Percentiles rank a stretch among this genome's conserved stretches.
Evolutionary conservation across 495 filamentous ascomycete species (phyloP).

Genomic region (Terfezia boudieri): DNA sequence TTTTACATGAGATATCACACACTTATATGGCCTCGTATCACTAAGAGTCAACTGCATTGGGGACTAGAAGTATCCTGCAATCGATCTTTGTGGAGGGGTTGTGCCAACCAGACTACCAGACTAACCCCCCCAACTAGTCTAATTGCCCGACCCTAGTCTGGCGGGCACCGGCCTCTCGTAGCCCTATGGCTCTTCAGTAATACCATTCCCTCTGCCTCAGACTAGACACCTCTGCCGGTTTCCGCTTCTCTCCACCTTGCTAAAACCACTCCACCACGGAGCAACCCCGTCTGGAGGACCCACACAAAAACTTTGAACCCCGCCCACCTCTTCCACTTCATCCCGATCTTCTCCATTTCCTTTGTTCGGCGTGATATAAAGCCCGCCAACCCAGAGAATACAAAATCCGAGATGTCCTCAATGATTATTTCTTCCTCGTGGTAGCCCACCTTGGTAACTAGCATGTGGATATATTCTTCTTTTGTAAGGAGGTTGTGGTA

Average conservation of each 20-base stretch:
- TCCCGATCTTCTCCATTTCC: constrained; percentile 20
- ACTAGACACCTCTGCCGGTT: not conserved
- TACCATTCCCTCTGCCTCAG: too few species aligned
- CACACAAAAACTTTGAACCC: constrained; percentile 23
- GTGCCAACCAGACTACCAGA: too few species aligned
- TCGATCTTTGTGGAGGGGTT: too few species aligned
- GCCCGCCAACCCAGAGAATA: constrained; percentile 22
- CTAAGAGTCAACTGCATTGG: too few species aligned
- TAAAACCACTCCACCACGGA: constrained; percentile 26
- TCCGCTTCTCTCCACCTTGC: constrained; percentile 14
- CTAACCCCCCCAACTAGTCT: too few species aligned
- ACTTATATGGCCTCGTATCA: too few species aligned
- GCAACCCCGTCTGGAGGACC: constrained; percentile 23
- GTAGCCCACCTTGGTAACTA: constrained; percentile 22
- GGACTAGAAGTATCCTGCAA: too few species aligned
- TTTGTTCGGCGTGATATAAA: constrained; percentile 19
- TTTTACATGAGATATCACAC: too few species aligned
- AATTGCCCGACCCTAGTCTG: too few species aligned
- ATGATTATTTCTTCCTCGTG: constrained; percentile 19
- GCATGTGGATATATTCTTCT: constrained; percentile 24
- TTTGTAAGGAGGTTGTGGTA: constrained; percentile 24
- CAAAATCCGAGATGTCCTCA: constrained; percentile 23
- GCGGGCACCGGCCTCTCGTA: too few species aligned
- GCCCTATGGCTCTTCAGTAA: too few species aligned
- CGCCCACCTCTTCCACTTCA: constrained; percentile 20